phyloP scores from a whole-genome alignment of 805 yeast species.

The Yarrowia deformans region DNA sequence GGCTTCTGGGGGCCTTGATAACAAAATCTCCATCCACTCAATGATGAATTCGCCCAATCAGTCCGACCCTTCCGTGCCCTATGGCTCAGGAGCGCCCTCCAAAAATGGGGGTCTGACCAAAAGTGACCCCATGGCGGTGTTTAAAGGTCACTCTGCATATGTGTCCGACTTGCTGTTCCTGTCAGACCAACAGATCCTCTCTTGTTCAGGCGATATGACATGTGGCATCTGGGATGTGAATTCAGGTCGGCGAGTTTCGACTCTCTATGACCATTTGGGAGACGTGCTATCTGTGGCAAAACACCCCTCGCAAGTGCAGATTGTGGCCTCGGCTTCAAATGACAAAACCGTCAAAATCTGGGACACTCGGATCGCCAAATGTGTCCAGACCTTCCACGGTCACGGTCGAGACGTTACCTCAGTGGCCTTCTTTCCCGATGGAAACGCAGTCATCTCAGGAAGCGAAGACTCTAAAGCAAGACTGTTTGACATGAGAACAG shows the following conservation, averaged over 20 bases:
- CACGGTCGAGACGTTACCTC: conserved; percentile 71
- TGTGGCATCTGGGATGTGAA: conserved; percentile 80
- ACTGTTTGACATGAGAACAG: conserved; percentile 78
- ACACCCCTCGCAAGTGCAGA: conserved; percentile 64
- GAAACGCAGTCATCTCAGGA: conserved; percentile 74
- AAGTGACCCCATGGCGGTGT: conserved; percentile 57
- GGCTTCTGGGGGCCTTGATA: conserved; percentile 86
- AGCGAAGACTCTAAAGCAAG: conserved; percentile 78
- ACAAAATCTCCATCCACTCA: conserved; percentile 51
- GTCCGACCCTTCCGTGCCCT: conserved; percentile 4
- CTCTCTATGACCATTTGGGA: conserved; percentile 54
- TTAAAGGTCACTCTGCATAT: conserved; percentile 85
- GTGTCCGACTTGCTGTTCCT: conserved; percentile 76
- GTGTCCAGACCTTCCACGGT: conserved; percentile 55
- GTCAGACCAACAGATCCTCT: conserved; percentile 62
- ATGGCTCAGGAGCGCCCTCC: background rate
- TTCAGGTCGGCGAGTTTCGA: conserved; percentile 56
- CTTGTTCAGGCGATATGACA: conserved; percentile 85
- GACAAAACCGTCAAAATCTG: conserved; percentile 77
- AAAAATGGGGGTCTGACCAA: conserved; percentile 39
- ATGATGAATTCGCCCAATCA: background rate
- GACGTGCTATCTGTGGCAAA: conserved; percentile 63
- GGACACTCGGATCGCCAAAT: conserved; percentile 67
- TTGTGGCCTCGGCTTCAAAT: conserved; percentile 73
- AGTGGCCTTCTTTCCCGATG: conserved; percentile 70